A percentile compares a stretch with the other conserved stretches of the same genome.
Conservation (phyloP, 2,329 filamentous ascomycete species). For the Fusarium guadeloupense region DNA sequence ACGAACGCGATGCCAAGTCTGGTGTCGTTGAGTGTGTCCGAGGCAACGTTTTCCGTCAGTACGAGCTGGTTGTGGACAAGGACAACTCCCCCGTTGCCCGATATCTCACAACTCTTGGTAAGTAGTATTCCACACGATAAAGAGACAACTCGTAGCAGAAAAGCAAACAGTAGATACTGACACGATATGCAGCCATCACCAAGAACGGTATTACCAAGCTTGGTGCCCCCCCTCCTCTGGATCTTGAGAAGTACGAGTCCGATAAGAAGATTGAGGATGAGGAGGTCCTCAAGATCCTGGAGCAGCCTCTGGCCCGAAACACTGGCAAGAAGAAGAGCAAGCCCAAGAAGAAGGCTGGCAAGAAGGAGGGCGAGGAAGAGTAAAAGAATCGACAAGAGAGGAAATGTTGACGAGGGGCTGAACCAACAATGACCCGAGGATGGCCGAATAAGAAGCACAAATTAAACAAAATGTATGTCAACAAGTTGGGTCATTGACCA, state of each 20-base stretch:
- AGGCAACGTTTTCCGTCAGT: conserved; percentile 90
- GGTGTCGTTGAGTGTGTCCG: conserved; percentile 97
- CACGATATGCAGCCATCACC: conserved; percentile 75
- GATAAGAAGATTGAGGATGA: conserved; percentile 99
- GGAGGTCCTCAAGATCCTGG: conserved; percentile 93
- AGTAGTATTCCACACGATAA: conserved; percentile 51
- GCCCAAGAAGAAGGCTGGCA: conserved; percentile 76
- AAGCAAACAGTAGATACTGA: conserved; percentile 27
- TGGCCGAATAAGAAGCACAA: conserved; percentile 17
- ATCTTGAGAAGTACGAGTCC: conserved; percentile 85
- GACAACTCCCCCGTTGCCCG: conserved; percentile 86
- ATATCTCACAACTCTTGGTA: conserved; percentile 91
- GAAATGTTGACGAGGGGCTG: conserved; percentile 27
- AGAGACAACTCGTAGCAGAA: neutral
- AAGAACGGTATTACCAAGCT: conserved; percentile 96
- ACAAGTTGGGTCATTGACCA: conserved; percentile 22
- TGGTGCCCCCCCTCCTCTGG: conserved; percentile 76
- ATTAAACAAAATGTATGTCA: conserved; percentile 30
- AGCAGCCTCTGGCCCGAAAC: conserved; percentile 85
- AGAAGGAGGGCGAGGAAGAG: conserved; percentile 54
- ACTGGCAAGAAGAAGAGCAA: conserved; percentile 93
- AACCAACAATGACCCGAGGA: conserved; percentile 23
- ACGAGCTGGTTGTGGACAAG: conserved; percentile 95
- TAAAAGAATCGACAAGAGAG: conserved; percentile 34
- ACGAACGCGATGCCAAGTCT: conserved; percentile 94